These are phyloP conservation scores for Pythium sukuiense DNA, from an alignment of 352 stramenopile species.

Conservation along the genomic window DNA sequence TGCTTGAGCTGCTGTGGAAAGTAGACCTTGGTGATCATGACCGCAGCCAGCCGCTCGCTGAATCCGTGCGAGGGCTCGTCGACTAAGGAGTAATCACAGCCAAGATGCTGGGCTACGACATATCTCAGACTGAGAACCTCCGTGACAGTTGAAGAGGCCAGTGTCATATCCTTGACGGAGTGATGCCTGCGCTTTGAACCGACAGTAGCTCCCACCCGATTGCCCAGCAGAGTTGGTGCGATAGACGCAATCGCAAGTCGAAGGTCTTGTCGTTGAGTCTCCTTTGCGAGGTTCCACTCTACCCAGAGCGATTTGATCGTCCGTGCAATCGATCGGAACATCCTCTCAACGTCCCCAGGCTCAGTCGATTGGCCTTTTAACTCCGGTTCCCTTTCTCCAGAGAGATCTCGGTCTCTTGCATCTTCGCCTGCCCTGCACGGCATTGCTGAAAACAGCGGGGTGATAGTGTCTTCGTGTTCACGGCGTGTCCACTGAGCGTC, in stretches of 20 bases:
- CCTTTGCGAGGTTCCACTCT: slow-evolving; percentile 42
- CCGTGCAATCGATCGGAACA: slow-evolving; percentile 20
- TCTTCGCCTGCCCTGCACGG: background rate
- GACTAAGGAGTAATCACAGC: background rate
- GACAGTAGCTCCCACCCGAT: background rate
- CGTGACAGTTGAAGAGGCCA: slow-evolving; percentile 1
- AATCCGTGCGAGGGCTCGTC: background rate
- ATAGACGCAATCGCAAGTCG: slow-evolving; percentile 13
- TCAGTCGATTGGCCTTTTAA: background rate
- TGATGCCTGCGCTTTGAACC: slow-evolving; percentile 17
- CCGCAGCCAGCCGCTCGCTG: slow-evolving; percentile 20
- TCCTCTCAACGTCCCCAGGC: background rate
- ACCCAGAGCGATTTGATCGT: slow-evolving; percentile 42
- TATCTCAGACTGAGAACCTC: slow-evolving; percentile 8
- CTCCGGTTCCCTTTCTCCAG: background rate
- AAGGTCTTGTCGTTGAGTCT: slow-evolving; percentile 25
- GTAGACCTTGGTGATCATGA: slow-evolving; percentile 43
- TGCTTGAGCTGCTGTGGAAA: slow-evolving; percentile 34
- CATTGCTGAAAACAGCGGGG: background rate
- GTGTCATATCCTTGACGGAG: slow-evolving; percentile 12
- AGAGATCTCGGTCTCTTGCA: background rate
- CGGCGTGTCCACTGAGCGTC: background rate
- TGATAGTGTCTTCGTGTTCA: background rate
- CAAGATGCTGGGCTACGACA: slow-evolving; percentile 4
- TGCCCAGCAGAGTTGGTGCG: background rate